Evolutionary conservation across 345 rosid genomes (phyloP), one percentile per base, ranked within the genome.

Genomic region (Anacardium occidentale): DNA sequence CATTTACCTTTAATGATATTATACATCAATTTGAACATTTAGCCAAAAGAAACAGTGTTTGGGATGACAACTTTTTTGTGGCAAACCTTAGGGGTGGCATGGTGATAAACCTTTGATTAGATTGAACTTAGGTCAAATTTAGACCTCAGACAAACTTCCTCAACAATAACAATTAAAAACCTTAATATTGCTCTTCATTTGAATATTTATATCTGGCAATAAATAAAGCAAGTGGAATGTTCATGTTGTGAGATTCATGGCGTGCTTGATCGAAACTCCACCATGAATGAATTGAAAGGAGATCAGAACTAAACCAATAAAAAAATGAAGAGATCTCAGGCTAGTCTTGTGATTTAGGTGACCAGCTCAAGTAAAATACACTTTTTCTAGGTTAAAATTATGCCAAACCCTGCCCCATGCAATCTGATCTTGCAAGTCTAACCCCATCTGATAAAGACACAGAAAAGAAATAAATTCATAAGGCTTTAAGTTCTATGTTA

Each of bases 281-380:
- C 25, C n/a, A 34, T 59, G 54, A 47, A 75, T 34, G 51, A n/a
- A 32, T 48, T 34, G 3, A 34, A 34, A 3, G 12, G 25, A 48
- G 69, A 53, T 48, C 15, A 65, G 8, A 48, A 48, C 8, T 37
- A 37, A 37, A 37, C 42, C 42, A 37, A 37, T 37, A 37, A 37
- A 5, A 5, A 37, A 37, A n/a, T n/a, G n/a, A 5, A 37, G 8
- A 14, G 3, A 18, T 2, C 4, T 1, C 3, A 6, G 32, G 10
- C 5, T 25, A 72, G 81, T 77, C 75, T 50, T 64, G 14, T 57
- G 44, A 75, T 78, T 78, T 87, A 83, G 90, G 88, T 85, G 72
- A 85, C 76, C 88, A 51, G 62, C 79, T 76, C 76, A 44, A 59
- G n/a, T 58, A 29, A 21, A 24, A 42, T 10, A 22, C 24, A 14